phyloP scores from a whole-genome alignment of 345 rosid genomes.

The Citrus medica region DNA sequence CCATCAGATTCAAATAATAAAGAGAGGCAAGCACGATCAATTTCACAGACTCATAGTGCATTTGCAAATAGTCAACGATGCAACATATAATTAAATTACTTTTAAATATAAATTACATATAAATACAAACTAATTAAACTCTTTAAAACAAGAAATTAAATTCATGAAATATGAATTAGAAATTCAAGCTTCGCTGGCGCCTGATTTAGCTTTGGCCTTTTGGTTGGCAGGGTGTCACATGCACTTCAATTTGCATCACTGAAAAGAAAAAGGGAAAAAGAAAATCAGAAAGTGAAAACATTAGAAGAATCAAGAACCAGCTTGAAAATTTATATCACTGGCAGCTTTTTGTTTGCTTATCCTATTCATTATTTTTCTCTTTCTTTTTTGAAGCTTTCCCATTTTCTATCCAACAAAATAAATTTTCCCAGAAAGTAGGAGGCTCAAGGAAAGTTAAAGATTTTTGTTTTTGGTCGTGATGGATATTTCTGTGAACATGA shows the following conservation, averaged over 20 bases:
- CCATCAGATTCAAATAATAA: not conserved
- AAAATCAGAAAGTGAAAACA: not conserved
- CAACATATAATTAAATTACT: too few species aligned
- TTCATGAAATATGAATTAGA: not conserved
- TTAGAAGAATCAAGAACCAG: conserved; percentile 33
- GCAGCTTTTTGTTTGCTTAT: not conserved
- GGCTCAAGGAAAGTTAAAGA: not conserved
- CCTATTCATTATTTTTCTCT: not conserved
- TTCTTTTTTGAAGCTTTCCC: not conserved
- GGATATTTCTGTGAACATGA: conserved; percentile 46
- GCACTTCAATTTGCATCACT: conserved; percentile 15
- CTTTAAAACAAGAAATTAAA: not conserved
- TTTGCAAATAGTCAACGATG: conserved; percentile 3
- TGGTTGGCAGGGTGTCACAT: conserved; percentile 43
- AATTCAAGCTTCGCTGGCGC: conserved; percentile 42
- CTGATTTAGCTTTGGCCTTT: conserved; percentile 3
- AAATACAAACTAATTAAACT: not conserved
- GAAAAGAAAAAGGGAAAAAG: not conserved
- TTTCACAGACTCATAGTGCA: not conserved
- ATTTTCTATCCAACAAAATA: not conserved
- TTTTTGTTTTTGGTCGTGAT: conserved; percentile 2
- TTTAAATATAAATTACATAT: not conserved
- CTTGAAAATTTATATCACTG: not conserved
- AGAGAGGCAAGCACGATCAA: conserved; percentile 10
- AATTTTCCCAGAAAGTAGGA: not conserved